Evolutionary conservation across 1,284 basidiomycete genomes (phyloP), one percentile per base, ranked within the genome.

Genomic region (Pisolithus thermaeus): DNA sequence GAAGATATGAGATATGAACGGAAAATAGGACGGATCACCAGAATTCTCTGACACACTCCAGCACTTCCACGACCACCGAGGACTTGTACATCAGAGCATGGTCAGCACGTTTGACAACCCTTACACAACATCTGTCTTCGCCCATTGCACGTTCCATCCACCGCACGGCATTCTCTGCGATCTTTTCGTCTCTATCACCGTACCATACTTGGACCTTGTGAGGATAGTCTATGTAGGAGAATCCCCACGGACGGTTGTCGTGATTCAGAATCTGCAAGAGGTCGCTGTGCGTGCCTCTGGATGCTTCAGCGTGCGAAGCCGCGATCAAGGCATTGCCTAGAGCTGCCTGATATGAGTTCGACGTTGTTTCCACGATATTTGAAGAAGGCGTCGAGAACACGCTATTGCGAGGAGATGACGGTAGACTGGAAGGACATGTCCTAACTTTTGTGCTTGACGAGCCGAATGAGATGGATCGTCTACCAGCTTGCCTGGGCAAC

Each of bases 81-180:
- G 86, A 86, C 64, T 84, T 87, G 69, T 92, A 96, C 92, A 98
- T 93, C 57, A 98, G 75, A 44, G 86, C 85, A 68, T 98, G 95
- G 60, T 92, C 91, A 18, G 90, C 95, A 32, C 88, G 90, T 59
- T 83, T 84, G 46, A 97, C 84, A 18, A 97, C 81, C 60, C 84
- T 81, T 38, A 98, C 83, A 49, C 76, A 73, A 63, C 91, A 96
- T 53, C 77, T 74, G 41, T 82, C 83, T 46, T 79, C 73, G n/a
- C 81, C 78, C 87, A 94, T 92, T 46, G 81, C 83, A 57, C 78
- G 81, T 68, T 93, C 88, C 89, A 97, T 88, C 88, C 92, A 94
- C 58, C 87, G 72, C 52, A 94, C 87, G 45, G 90, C 87, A 60
- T 87, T 84, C 62, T 95, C 85, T 25, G 86, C 86, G 55, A 99